Evolutionary conservation across 768 basidiomycete genomes (phyloP), one percentile per base, ranked within the genome.

Genomic region (Mrakia hoshinonis): DNA sequence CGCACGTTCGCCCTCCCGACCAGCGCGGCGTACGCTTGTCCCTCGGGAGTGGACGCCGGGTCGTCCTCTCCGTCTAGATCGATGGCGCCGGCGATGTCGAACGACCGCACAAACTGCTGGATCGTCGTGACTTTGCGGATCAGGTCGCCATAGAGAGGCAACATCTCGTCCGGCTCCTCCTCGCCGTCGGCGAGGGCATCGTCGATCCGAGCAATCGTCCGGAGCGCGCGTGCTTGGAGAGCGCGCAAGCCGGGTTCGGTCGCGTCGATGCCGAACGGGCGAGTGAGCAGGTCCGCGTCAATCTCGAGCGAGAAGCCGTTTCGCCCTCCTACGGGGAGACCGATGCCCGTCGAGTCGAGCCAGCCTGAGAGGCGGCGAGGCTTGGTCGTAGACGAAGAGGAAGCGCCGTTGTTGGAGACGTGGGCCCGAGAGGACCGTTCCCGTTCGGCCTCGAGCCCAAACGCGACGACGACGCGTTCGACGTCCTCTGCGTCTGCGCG

Each of bases 361-460:
- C 72, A 73, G 4, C 62, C 64, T 6, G 68, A 55, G 18, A 51
- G 26, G 2, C 73, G 73, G 15, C 47, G 43, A 15, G 64, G 55
- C 20, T 49, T 61, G 36, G 47, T 38, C 31, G 74, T 69, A 24
- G 51, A 22, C 20, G 46, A 26, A 5, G 60, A 34, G n/a, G n/a
- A n/a, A n/a, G n/a, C 61, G 36, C n/a, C 20, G 52, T 29, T 38
- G 67, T 26, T 48, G 46, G 10, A 52, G 61, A 6, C 82, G 62
- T 81, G 71, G 52, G 82, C 58, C 90, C 80, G 78, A 85, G 31
- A 54, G 36, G 39, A 54, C 22, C 68, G 54, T 4, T 72, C 68
- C n/a, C 72, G 69, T 60, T 63, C 69, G 13, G 47, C 65, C 73
- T 38, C 74, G 38, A 60, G 67, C 11, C 72, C 72, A 22, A 73